Base-by-base conservation (phyloP, 345 rosid species). In the Moricandia arvensis region DNA sequence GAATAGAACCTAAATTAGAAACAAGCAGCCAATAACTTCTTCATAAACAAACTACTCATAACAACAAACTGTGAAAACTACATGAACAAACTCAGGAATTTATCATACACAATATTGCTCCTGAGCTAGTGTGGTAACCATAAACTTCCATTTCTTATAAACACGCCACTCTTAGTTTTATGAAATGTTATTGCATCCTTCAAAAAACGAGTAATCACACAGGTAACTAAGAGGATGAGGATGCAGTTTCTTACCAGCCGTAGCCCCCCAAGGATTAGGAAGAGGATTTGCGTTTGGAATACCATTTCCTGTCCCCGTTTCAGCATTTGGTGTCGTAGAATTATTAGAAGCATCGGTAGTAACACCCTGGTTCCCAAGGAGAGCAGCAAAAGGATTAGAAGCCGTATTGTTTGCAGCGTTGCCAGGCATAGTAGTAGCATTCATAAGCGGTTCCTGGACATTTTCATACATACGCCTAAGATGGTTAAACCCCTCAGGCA, bases 401-500 rank as follows among this genome's bases (percentile, higher is more conserved):
- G 37, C 83, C 1, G 75, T 17, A 71, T 81, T 85, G 66, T 70
- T 87, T 70, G 83, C 86, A 70, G 75, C 72, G 75, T 85, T 90
- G 67, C 85, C 90, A 2, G 85, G 84, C 92, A 88, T 84, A 27
- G 93, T 84, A 3, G 96, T 92, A 66, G 95, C 93, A 80, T 89
- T 89, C 82, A 86, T 51, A 12, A 90, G 82, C 16, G 97, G 97
- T 80, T 91, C 95, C 75, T 92, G 95, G 67, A 89, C 93, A 82
- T 86, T 90, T 84, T 88, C 97, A 82, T 90, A 90, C 97, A 90
- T 91, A 66, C 91, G 95, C 80, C 98, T 86, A 41, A 90, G 92
- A 87, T 88, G 84, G 85, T 89, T 92, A 79, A 90, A 89, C 51
- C 95, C 96, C 82, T 88, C 97, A 0, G 96, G 97, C 72, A 90